Evolutionary conservation across 2,329 filamentous ascomycete species (phyloP).

Genomic region (Penicillium digitatum): DNA sequence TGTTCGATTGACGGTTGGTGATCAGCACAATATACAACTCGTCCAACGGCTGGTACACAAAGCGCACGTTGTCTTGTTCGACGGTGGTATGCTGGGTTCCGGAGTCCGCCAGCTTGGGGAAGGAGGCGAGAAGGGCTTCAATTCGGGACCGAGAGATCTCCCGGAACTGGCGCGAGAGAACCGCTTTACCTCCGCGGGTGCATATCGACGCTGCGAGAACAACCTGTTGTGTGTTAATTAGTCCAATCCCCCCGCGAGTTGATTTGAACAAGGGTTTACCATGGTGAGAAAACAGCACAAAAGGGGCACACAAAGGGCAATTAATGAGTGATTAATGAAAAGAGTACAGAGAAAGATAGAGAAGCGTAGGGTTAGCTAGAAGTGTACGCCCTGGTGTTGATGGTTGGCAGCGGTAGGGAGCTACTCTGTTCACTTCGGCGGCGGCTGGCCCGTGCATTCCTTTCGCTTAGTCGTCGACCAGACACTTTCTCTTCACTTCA

Average conservation of each 20-base stretch:
- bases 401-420: conserved; percentile 23
- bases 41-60: conserved; percentile 97
- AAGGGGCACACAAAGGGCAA: not conserved
- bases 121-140: conserved; percentile 92
- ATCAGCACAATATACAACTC: conserved; percentile 99
- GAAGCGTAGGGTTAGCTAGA: conserved; percentile 19
- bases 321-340: not conserved
- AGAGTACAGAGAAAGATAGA: not conserved
- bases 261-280: conserved; percentile 20
- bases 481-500: conserved; percentile 10
- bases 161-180: conserved; percentile 94
- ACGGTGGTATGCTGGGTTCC: conserved; percentile 97
- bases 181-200: conserved; percentile 95
- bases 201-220: conserved; percentile 98
- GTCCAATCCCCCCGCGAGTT: conserved; percentile 14
- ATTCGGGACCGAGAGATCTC: conserved; percentile 97
- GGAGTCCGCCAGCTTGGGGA: conserved; percentile 94
- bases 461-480: conserved; percentile 36
- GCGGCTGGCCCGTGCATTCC: conserved; percentile 34
- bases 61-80: conserved; percentile 98
- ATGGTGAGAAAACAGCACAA: conserved; percentile 18
- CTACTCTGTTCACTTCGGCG: conserved; percentile 41
- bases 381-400: conserved; percentile 13
- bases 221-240: conserved; percentile 58
- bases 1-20: conserved; percentile 99